Evolutionary conservation across 495 filamentous ascomycete species (phyloP).

Genomic region (Neurospora sp.): DNA sequence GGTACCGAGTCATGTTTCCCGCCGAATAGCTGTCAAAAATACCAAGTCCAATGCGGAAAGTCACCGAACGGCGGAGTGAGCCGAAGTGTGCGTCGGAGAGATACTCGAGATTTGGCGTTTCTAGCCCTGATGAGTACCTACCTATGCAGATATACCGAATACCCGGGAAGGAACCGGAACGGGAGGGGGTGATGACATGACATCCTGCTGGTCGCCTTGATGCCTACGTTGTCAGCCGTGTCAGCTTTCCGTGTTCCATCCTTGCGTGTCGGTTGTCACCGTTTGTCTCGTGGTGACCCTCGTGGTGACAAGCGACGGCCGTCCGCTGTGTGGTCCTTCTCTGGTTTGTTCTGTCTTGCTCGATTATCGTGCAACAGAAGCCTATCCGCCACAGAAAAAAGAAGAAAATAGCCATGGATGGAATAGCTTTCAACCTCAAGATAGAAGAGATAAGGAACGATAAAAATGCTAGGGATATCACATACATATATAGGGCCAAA

Average conservation of each 20-base stretch:
- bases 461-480: neutral
- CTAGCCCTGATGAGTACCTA: no score
- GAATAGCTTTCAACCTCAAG: neutral
- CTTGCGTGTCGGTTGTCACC: neutral
- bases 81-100: no score
- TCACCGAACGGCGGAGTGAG: no score
- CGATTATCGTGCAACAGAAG: no score
- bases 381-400: no score
- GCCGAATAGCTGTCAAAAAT: no score
- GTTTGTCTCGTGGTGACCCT: neutral
- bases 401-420: no score
- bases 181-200: neutral
- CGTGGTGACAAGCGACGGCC: neutral
- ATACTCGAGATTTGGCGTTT: no score
- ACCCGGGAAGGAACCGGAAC: neutral
- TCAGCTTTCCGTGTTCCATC: neutral
- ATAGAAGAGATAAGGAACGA: neutral
- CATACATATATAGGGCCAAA: neutral
- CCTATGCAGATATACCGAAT: neutral
- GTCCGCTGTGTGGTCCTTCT: neutral
- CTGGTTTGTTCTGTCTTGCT: neutral
- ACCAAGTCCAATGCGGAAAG: no score
- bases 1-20: no score
- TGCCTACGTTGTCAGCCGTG: neutral
- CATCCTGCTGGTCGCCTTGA: neutral